phyloP scores from a whole-genome alignment of 2,329 filamentous ascomycete species.

The Calonectria hongkongensis region DNA sequence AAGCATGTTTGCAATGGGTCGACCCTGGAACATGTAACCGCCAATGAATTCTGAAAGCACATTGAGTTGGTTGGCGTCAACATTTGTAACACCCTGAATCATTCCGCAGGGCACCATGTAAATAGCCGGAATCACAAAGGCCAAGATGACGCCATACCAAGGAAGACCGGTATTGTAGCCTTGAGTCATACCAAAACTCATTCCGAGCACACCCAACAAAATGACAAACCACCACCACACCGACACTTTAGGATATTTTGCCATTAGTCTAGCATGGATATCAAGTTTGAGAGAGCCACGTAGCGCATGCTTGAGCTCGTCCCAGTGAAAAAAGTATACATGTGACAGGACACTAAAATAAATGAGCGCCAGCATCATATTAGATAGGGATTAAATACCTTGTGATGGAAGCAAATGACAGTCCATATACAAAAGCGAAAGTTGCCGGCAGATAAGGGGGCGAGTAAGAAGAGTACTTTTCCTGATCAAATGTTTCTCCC shows the following conservation, averaged over 20 bases:
- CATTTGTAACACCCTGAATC: conserved; percentile 69
- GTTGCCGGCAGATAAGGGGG: conserved; percentile 66
- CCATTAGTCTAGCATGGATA: conserved; percentile 69
- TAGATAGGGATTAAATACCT: background rate
- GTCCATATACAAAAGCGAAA: conserved; percentile 73
- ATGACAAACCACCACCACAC: conserved; percentile 70
- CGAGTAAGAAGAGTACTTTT: conserved; percentile 73
- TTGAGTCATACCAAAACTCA: conserved; percentile 65
- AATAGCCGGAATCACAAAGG: conserved; percentile 46
- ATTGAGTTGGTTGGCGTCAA: conserved; percentile 68
- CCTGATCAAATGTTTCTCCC: conserved; percentile 74
- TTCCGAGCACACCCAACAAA: conserved; percentile 63
- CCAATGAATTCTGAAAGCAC: conserved; percentile 70
- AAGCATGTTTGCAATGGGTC: conserved; percentile 69
- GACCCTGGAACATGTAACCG: conserved; percentile 69
- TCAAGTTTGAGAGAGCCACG: conserved; percentile 27
- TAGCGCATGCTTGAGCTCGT: conserved; percentile 32
- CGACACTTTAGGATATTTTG: conserved; percentile 72
- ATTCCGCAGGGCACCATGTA: conserved; percentile 64
- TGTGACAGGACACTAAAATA: conserved; percentile 27
- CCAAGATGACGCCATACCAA: conserved; percentile 57
- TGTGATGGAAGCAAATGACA: conserved; percentile 75
- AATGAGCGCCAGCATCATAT: background rate
- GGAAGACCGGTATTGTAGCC: conserved; percentile 64
- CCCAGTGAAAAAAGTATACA: conserved; percentile 37